Percentiles rank a stretch among this genome's conserved stretches.
Evolutionary conservation across 495 filamentous ascomycete species (phyloP).

Genomic region (Aspergillus diversus): DNA sequence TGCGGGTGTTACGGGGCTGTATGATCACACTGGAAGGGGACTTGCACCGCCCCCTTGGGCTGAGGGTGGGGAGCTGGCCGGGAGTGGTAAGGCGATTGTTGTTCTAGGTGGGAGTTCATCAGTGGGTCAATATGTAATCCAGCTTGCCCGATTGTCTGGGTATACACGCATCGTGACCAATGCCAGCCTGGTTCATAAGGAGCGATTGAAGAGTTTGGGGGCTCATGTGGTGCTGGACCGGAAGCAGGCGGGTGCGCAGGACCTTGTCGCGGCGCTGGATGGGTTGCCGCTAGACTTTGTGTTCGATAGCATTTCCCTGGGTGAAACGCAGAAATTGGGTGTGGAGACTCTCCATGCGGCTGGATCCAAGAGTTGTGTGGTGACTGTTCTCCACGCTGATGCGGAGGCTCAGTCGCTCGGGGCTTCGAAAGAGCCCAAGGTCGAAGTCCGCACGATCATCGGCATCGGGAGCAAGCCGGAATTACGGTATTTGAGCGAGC

Average conservation of each 20-base stretch:
- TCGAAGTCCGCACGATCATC: slow-evolving; percentile 23
- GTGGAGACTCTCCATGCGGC: slow-evolving; percentile 22
- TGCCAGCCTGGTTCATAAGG: slow-evolving; percentile 46
- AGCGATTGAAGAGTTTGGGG: slow-evolving; percentile 46
- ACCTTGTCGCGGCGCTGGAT: slow-evolving; percentile 17
- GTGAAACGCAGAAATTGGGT: slow-evolving; percentile 21
- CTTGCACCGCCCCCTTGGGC: slow-evolving; percentile 28
- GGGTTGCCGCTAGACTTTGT: slow-evolving; percentile 21
- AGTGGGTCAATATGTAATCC: slow-evolving; percentile 47
- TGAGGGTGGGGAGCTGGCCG: slow-evolving; percentile 29
- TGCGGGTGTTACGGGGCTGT: slow-evolving; percentile 38
- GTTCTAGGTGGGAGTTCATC: slow-evolving; percentile 52
- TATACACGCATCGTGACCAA: slow-evolving; percentile 49
- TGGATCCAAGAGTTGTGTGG: slow-evolving; percentile 2
- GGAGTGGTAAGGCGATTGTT: slow-evolving; percentile 36
- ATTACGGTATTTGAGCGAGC: slow-evolving; percentile 28
- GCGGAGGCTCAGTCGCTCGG: slow-evolving; percentile 19
- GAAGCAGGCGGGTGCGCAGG: slow-evolving; percentile 6
- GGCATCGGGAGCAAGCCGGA: slow-evolving; percentile 22
- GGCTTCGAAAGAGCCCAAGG: slow-evolving; percentile 17
- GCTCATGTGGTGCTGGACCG: slow-evolving; percentile 36
- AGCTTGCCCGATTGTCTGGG: slow-evolving; percentile 45
- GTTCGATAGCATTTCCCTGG: slow-evolving; percentile 24
- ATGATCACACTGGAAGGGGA: slow-evolving; percentile 28
- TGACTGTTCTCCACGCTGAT: slow-evolving; percentile 20